A percentile compares a stretch with the other conserved stretches of the same genome.
Conservation (phyloP, 306 rosid species). For the Casuarina glauca region DNA sequence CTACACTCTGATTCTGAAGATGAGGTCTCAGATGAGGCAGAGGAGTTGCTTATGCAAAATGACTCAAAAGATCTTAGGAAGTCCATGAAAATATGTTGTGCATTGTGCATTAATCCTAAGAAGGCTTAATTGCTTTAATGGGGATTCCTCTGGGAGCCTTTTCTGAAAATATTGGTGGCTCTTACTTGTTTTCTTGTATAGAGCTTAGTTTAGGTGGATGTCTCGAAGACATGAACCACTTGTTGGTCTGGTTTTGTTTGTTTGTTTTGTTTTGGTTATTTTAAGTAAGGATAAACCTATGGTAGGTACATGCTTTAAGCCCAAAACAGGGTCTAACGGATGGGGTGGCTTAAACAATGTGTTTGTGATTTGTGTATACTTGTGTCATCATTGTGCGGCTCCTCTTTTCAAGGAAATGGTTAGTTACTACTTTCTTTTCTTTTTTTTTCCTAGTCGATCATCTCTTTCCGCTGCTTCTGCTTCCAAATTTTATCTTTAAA, state of each 20-base stretch:
- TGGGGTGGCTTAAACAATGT: conserved; percentile 13
- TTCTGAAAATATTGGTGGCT: too few species aligned
- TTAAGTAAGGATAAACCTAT: too few species aligned
- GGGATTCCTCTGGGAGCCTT: too few species aligned
- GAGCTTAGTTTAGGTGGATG: too few species aligned
- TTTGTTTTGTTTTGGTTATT: too few species aligned
- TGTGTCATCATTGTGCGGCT: conserved; percentile 82
- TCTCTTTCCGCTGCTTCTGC: background rate
- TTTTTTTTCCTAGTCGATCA: background rate
- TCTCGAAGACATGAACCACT: too few species aligned
- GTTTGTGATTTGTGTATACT: background rate
- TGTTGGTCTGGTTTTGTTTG: too few species aligned
- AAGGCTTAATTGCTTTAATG: too few species aligned
- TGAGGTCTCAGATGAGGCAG: conserved; percentile 57
- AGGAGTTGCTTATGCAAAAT: conserved; percentile 30
- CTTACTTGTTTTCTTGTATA: too few species aligned
- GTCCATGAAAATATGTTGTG: conserved; percentile 6
- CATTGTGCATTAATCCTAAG: too few species aligned
- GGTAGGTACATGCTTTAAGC: conserved; percentile 35
- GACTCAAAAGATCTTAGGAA: conserved; percentile 31
- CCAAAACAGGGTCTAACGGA: conserved; percentile 7
- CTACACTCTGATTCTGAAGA: conserved; percentile 57
- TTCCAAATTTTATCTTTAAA: background rate
- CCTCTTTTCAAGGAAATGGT: conserved; percentile 80
- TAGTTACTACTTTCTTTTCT: conserved; percentile 8